These are phyloP conservation scores for Pseudopithomyces chartarum DNA, from an alignment of 2,329 filamentous ascomycete genomes.

Conservation along the genomic window DNA sequence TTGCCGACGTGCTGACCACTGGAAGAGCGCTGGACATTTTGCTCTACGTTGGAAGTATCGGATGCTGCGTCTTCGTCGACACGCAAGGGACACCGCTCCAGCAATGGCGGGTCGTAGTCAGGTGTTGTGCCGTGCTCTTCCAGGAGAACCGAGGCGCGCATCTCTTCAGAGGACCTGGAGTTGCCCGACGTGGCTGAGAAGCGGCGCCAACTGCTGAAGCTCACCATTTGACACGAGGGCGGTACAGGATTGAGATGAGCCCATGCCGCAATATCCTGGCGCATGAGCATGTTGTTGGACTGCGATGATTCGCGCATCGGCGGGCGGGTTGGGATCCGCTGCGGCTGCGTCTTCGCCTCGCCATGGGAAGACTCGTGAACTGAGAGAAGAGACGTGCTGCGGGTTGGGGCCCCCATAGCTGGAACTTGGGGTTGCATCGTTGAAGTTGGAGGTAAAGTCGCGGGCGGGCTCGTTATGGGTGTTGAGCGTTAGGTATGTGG, in stretches of 20 bases:
- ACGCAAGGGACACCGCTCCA: conserved; percentile 14
- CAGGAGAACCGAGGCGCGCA: conserved; percentile 17
- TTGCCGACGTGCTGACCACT: neutral
- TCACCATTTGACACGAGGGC: conserved; percentile 9
- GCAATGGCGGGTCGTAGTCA: conserved; percentile 18
- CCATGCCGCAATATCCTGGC: conserved; percentile 4
- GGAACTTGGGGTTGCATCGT: neutral
- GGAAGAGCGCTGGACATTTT: neutral
- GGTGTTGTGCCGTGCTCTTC: conserved; percentile 2
- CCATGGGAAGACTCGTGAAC: neutral
- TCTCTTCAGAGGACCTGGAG: conserved; percentile 7
- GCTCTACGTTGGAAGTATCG: neutral
- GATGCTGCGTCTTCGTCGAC: neutral
- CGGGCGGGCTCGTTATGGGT: neutral
- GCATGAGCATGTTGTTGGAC: conserved; percentile 5
- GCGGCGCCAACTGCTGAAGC: conserved; percentile 12
- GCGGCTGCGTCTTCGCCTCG: neutral
- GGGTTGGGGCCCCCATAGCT: neutral
- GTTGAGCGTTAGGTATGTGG: neutral
- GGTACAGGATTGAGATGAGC: neutral
- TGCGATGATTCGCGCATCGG: neutral
- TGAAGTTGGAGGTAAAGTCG: neutral
- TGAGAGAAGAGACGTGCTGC: neutral
- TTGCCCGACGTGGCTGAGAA: conserved; percentile 4
- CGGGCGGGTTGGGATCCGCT: neutral